Conservation (phyloP, 2,329 filamentous ascomycete genomes). For the Cylindrodendrum hubeiense region DNA sequence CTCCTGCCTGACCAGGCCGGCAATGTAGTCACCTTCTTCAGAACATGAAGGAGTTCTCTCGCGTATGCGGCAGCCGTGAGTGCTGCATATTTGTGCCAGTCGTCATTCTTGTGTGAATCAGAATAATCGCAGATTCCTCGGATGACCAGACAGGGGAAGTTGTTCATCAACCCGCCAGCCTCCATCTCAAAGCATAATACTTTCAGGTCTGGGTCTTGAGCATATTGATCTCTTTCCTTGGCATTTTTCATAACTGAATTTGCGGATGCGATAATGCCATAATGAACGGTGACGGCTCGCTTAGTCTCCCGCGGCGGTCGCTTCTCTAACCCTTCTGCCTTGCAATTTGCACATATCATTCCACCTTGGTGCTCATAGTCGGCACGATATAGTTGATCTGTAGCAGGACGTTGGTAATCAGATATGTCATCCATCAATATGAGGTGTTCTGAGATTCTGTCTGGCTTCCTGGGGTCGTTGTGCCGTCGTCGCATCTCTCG, state of each 20-base stretch:
- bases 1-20: not conserved
- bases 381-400: not conserved
- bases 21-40: slow-evolving; percentile 7
- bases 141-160: slow-evolving; percentile 48
- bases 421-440: not conserved
- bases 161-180: slow-evolving; percentile 37
- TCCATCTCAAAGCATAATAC: slow-evolving; percentile 46
- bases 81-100: slow-evolving; percentile 52
- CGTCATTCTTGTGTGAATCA: slow-evolving; percentile 52
- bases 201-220: slow-evolving; percentile 4
- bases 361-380: not conserved
- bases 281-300: slow-evolving; percentile 19
- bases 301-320: not conserved
- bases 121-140: slow-evolving; percentile 53
- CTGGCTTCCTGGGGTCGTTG: not conserved
- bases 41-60: slow-evolving; percentile 31
- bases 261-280: slow-evolving; percentile 43
- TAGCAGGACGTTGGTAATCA: not conserved
- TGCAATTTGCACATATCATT: not conserved
- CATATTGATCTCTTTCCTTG: slow-evolving; percentile 44
- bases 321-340: not conserved
- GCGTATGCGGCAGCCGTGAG: slow-evolving; percentile 46
- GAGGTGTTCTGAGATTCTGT: not conserved
- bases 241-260: slow-evolving; percentile 52
- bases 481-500: not conserved